Base-by-base conservation (phyloP, 495 filamentous ascomycete genomes). In the Cercophora newfieldiana region DNA sequence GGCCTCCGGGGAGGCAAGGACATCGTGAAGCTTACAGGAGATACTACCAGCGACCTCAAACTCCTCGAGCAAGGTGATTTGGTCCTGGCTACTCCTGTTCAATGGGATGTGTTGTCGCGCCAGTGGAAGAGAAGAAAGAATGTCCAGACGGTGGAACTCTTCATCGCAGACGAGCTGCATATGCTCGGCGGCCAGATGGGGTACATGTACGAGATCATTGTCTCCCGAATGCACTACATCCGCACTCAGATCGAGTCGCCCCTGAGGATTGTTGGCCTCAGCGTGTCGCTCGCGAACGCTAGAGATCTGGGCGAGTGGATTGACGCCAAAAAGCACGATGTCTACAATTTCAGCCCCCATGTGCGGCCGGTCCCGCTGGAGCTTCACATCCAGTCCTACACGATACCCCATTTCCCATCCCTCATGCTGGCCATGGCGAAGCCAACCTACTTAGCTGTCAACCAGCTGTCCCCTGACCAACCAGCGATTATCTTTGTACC, bases 361-460 rank as follows among this genome's bases (percentile, higher is more conserved):
- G 87, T 93, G 63, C 88, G 95, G 24, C 89, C 92, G 4, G 86
- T 96, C 1, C 94, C 94, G 1, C 77, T 99, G 47, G 95, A 98
- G 71, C 88, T 99, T 33, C 92, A 97, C 72, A 91, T 99, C 56
- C 95, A 99, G 75, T 96, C 93, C 1, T 99, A 92, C 79, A 90
- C 89, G 30, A 95, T 97, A 56, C 95, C 95, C 28, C 95, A 99
- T 76, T 97, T 97, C 81, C 96, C 95, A 19, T 97, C 94, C 0
- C 81, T 98, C 44, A 98, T 99, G 96, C 86, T 98, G 60, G 93
- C 96, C 10, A 99, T 99, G 95, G 91, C 94, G 12, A 94, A 96
- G 73, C 95, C 95, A 31, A 87, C 90, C 16, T 98, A 97, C 66
- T 83, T 91, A 61, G 89, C 93, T 0, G 89, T 98, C 63, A 83